Evolutionary conservation across 139 green algal genomes (phyloP), one percentile per base, ranked within the genome.

Genomic region (Asterochloris erici): DNA sequence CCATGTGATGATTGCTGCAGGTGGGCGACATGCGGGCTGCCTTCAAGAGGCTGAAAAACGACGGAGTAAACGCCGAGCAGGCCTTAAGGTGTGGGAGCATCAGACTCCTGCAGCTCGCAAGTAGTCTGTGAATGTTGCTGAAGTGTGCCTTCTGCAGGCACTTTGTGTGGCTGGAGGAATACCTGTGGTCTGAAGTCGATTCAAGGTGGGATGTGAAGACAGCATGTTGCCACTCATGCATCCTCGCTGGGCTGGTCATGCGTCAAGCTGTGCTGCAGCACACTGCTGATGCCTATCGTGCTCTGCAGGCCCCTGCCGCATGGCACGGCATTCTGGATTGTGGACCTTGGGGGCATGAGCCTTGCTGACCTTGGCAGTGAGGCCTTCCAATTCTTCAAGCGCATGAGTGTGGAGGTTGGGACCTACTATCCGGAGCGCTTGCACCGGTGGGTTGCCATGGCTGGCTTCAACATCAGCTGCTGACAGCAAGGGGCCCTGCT

Each of bases 311-410:
- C 76, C 23, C 61, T 80, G 76, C 76, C 76, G 2, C 61, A 70
- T 61, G 76, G 76, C 24, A 80, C 76, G 38, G 76, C 76, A 61
- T 70, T 80, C 60, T 80, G 76, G 76, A 80, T 80, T 61, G 76
- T 80, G 23, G 76, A 80, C 76, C 76, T 80, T 0, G 76, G 76
- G 6, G 76, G 76, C 23, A 80, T 80, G 76, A 62, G 76, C 61
- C 76, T 80, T 14, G 68, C 76, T 60, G 76, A 80, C 76, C 60
- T 80, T 12, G 76, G 76, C 60, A 80, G 76, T 62, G 76, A 80
- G 23, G 76, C 76, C 76, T 80, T 80, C 76, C 76, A 80, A 54
- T 80, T 80, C 47, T 80, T 70, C 76, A 80, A 80, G 76, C 76
- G 76, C 76, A 80, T 80, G 76, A 70, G 60, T 68, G 76, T 80